Conservation (phyloP, 495 filamentous ascomycete genomes). For the Rusavskia elegans region DNA sequence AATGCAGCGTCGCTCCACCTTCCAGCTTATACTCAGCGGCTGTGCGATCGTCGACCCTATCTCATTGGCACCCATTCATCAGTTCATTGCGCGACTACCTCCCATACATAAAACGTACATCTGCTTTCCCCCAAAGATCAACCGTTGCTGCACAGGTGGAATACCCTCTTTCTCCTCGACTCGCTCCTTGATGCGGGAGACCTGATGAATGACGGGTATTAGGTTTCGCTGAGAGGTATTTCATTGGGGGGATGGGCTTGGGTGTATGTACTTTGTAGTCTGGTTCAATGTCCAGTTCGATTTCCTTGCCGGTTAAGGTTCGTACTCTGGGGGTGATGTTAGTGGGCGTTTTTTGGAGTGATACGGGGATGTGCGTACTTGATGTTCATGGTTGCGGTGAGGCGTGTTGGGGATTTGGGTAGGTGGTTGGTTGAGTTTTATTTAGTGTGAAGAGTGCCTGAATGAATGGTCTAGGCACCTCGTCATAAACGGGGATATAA, state of each 20-base stretch:
- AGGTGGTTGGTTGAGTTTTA: too few species aligned
- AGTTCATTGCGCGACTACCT: too few species aligned
- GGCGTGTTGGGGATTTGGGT: too few species aligned
- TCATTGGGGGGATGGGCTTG: neutral
- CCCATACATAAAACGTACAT: constrained; percentile 43
- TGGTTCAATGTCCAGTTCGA: constrained; percentile 90
- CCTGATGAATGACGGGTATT: constrained; percentile 30
- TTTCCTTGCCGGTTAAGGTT: constrained; percentile 95
- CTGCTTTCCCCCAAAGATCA: constrained; percentile 95
- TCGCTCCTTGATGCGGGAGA: constrained; percentile 90
- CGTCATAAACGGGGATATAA: too few species aligned
- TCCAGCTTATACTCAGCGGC: constrained; percentile 76
- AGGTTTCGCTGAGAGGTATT: too few species aligned
- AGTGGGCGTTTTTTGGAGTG: neutral
- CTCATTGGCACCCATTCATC: too few species aligned
- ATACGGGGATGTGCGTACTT: constrained; percentile 1
- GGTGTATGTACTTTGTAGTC: constrained; percentile 60
- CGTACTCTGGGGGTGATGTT: constrained; percentile 50
- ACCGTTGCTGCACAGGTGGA: constrained; percentile 87
- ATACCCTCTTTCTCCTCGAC: constrained; percentile 99
- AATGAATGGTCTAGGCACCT: too few species aligned
- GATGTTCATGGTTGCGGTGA: constrained; percentile 9
- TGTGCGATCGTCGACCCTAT: constrained; percentile 80
- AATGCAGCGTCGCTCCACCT: constrained; percentile 83
- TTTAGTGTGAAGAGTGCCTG: too few species aligned